Conservation (phyloP, 176 grass and related monocot species). For the Ananas comosus region DNA sequence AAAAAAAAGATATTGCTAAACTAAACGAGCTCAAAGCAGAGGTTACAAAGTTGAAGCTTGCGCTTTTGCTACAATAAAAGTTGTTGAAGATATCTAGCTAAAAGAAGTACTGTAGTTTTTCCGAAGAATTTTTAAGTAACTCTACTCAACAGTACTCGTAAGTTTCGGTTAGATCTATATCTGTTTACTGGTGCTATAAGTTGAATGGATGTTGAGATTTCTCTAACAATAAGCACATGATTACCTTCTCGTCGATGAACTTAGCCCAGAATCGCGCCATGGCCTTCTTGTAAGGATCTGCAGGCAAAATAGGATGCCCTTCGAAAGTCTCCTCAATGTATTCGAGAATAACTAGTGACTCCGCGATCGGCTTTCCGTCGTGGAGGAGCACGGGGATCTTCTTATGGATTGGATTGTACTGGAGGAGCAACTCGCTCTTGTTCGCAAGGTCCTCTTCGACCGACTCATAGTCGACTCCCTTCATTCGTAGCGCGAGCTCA, state of each 20-base stretch:
- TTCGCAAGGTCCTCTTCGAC: conserved; percentile 26
- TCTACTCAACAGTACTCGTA: too few species aligned
- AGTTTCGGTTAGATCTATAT: too few species aligned
- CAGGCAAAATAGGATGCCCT: not conserved
- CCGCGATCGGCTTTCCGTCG: conserved; percentile 12
- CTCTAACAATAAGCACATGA: not conserved
- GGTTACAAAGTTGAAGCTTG: too few species aligned
- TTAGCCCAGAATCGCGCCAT: conserved; percentile 21
- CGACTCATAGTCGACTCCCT: conserved; percentile 36
- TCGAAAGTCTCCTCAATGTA: conserved; percentile 32
- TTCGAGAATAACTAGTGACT: conserved; percentile 18
- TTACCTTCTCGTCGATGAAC: conserved; percentile 43
- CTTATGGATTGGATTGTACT: conserved; percentile 34
- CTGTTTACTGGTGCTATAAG: not conserved
- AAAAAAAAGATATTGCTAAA: too few species aligned
- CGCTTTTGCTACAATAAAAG: too few species aligned
- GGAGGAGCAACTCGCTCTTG: conserved; percentile 44
- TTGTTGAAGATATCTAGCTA: too few species aligned
- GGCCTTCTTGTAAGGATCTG: conserved; percentile 19
- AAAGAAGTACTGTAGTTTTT: too few species aligned
- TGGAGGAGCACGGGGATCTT: conserved; percentile 49
- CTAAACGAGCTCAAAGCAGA: too few species aligned
- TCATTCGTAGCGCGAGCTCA: conserved; percentile 24
- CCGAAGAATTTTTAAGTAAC: too few species aligned
- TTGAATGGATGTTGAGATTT: not conserved